A percentile compares a stretch with the other conserved stretches of the same genome.
Conservation (phyloP, 2,329 filamentous ascomycete species). For the Apiospora hydei region DNA sequence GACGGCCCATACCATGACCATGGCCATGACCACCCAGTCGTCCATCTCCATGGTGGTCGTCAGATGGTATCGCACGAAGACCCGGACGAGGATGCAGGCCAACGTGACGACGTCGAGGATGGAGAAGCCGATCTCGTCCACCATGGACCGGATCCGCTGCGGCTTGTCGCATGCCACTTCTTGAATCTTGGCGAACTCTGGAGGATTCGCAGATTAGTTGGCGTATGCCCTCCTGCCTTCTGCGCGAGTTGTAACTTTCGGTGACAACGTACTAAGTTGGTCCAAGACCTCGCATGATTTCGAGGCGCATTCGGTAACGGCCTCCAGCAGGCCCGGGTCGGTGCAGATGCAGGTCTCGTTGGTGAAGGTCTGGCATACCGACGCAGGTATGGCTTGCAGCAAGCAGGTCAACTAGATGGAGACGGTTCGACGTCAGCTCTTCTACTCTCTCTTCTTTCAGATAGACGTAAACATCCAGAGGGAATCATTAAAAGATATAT, state of each 20-base stretch:
- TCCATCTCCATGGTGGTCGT: slow-evolving; percentile 15
- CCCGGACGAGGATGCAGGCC: slow-evolving; percentile 15
- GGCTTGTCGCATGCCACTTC: slow-evolving; percentile 27
- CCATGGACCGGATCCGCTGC: slow-evolving; percentile 12
- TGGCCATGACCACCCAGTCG: slow-evolving; percentile 23
- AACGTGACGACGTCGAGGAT: slow-evolving; percentile 24
- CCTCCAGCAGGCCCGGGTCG: slow-evolving; percentile 27
- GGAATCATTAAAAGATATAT: neutral
- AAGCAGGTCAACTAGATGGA: slow-evolving; percentile 25
- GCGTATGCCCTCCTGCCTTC: neutral
- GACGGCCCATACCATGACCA: slow-evolving; percentile 11
- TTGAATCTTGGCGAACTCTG: slow-evolving; percentile 23
- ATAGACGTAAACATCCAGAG: neutral
- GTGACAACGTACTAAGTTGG: slow-evolving; percentile 23
- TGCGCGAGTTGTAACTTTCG: neutral
- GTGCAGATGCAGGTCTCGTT: slow-evolving; percentile 34
- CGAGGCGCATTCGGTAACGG: slow-evolving; percentile 43
- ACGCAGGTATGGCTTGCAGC: slow-evolving; percentile 20
- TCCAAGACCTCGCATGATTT: slow-evolving; percentile 24
- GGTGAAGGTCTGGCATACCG: slow-evolving; percentile 27
- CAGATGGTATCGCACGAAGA: slow-evolving; percentile 24
- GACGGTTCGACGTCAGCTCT: neutral
- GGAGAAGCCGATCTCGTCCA: slow-evolving; percentile 23
- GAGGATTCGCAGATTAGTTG: neutral
- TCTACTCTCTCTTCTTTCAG: too few species aligned